These are phyloP conservation scores for Amaranthus palmeri DNA, from an alignment of 148 eudicot species.

Conservation along the genomic window DNA sequence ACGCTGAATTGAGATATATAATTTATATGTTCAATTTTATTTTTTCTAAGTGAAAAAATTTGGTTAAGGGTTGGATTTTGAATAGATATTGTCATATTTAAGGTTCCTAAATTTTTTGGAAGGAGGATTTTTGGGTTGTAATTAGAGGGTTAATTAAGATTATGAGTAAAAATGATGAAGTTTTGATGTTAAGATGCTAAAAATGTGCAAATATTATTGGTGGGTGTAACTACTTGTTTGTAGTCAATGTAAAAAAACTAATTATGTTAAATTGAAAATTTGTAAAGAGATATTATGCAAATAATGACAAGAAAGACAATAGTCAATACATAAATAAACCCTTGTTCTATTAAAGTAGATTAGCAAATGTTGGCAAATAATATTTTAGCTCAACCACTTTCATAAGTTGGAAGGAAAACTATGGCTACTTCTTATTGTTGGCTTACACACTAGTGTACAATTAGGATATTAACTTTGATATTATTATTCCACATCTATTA, in stretches of 20 bases:
- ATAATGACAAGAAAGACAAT: not conserved
- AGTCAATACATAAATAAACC: not conserved
- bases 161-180: not conserved
- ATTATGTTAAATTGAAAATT: not conserved
- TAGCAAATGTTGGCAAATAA: constrained; percentile 14
- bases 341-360: not conserved
- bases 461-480: not conserved
- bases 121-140: not conserved
- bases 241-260: not conserved
- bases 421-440: constrained; percentile 14
- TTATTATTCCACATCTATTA: no score
- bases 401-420: constrained; percentile 36
- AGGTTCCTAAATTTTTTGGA: not conserved
- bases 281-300: not conserved
- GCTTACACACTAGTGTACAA: constrained; percentile 28
- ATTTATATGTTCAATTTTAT: constrained; percentile 1
- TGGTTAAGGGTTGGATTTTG: constrained; percentile 10
- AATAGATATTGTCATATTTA: constrained; percentile 18
- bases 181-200: constrained; percentile 5
- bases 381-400: constrained; percentile 47
- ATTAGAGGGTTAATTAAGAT: not conserved
- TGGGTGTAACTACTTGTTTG: constrained; percentile 29
- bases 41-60: constrained; percentile 24
- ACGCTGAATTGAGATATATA: constrained; percentile 9
- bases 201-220: constrained; percentile 16